Base-by-base conservation (phyloP, 192 early-diverging fungal species). In the Gonapodya prolifera region DNA sequence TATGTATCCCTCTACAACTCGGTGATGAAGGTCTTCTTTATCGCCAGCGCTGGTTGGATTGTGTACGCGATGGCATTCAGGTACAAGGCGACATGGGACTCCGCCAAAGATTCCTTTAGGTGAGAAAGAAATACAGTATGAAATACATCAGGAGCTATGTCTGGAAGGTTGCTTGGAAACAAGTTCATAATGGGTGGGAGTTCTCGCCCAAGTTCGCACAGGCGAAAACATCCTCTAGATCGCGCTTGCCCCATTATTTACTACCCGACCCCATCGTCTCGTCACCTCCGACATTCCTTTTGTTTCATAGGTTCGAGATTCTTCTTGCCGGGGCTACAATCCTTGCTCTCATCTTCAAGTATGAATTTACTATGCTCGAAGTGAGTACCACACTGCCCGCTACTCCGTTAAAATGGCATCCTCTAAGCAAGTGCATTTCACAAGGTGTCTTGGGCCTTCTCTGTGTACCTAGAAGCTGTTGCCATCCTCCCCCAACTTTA, bases 401-500 rank as follows among this genome's bases (percentile, higher is more conserved):
- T 35, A 16, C n/a, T 78, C 75, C 23, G 75, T 78, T 16, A 8
- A 23, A 23, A 75, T 77, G 29, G 33, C 0, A 78, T 35, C 75
- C 75, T 16, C 70, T 77, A 31, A 33, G 35, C 16, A 30, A 69
- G 30, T 77, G 16, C 78, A 75, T 45, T 34, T 34, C 78, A n/a
- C 34, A 88, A 99, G 92, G 87, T 96, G 34, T 82, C 95, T 1
- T 99, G 98, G 98, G 86, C 95, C 8, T 99, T 98, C 83, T 98
- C 96, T 29, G 92, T 99, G 77, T 98, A 92, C 78, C 86, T 99
- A 77, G 98, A 99, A 82, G 86, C 96, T 1, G 94, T 97, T 0
- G 98, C 98, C 1, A 99, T 99, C 82, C 83, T 99, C 75, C 98
- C 98, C 33, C 98, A 99, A 80, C 88, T 99, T 17, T 98, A 97